phyloP scores from a whole-genome alignment of 2,329 filamentous ascomycete genomes.

The Mycosphaerella arachidis region DNA sequence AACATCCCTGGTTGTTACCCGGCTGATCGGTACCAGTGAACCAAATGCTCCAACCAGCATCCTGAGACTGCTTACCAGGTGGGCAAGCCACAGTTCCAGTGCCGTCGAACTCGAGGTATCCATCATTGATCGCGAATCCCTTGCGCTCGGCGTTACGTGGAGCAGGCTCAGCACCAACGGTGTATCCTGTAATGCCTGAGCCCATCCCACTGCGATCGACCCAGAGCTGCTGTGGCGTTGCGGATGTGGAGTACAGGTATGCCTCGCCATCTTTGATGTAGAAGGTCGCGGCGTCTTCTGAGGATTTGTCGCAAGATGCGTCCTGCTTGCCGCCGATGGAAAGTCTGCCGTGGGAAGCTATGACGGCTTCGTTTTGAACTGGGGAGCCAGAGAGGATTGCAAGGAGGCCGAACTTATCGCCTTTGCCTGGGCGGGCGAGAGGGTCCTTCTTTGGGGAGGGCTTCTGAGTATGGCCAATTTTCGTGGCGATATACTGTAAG shows the following conservation, averaged over 20 bases:
- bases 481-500: background rate
- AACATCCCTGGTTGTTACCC: slow-evolving; percentile 8
- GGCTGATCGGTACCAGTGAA: slow-evolving; percentile 9
- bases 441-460: background rate
- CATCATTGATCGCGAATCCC: slow-evolving; percentile 8
- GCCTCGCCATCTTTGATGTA: slow-evolving; percentile 5
- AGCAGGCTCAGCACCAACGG: slow-evolving; percentile 4
- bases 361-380: slow-evolving; percentile 20
- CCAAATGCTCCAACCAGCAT: slow-evolving; percentile 10
- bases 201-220: slow-evolving; percentile 16
- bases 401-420: slow-evolving; percentile 17
- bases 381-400: slow-evolving; percentile 18
- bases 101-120: slow-evolving; percentile 12
- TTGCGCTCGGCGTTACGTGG: slow-evolving; percentile 4
- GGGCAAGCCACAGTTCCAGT: slow-evolving; percentile 12
- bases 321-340: slow-evolving; percentile 17
- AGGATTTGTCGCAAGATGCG: slow-evolving; percentile 9
- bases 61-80: background rate
- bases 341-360: slow-evolving; percentile 10
- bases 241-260: slow-evolving; percentile 9
- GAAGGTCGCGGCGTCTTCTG: slow-evolving; percentile 10
- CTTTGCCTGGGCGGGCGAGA: background rate
- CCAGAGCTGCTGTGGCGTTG: slow-evolving; percentile 13
- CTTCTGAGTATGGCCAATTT: background rate
- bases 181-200: slow-evolving; percentile 10